These are phyloP conservation scores for Ustilago nuda DNA, from an alignment of 1,284 basidiomycete genomes.

Conservation along the genomic window DNA sequence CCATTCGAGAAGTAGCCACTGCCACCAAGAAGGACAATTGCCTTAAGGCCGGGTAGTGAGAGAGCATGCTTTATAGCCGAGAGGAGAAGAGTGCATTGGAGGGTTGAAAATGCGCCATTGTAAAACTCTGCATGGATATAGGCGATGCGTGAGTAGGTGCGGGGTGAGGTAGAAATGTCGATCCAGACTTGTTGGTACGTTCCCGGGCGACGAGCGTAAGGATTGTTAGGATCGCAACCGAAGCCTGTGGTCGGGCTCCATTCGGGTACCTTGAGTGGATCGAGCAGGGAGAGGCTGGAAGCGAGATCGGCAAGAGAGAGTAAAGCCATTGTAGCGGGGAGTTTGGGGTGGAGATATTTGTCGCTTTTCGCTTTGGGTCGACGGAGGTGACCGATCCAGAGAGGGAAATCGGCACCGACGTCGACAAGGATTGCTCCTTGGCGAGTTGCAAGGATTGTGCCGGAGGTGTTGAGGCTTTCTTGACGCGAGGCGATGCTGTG, in stretches of 20 bases:
- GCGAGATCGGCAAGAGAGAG: conserved; percentile 63
- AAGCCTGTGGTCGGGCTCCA: conserved; percentile 61
- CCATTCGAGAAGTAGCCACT: conserved; percentile 71
- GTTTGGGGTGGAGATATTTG: conserved; percentile 70
- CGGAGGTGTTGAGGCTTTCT: conserved; percentile 48
- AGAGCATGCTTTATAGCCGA: conserved; percentile 70
- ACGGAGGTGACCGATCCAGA: conserved; percentile 72
- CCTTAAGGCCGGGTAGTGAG: conserved; percentile 67
- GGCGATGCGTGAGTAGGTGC: conserved; percentile 52
- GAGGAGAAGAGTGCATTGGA: conserved; percentile 70
- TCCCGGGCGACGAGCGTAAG: conserved; percentile 53
- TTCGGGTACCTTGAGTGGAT: conserved; percentile 65
- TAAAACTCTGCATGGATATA: conserved; percentile 72
- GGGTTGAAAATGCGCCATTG: conserved; percentile 71
- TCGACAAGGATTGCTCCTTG: conserved; percentile 71
- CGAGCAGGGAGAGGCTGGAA: conserved; percentile 45
- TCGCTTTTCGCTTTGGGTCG: conserved; percentile 69
- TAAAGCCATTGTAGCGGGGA: conserved; percentile 70
- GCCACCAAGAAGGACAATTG: conserved; percentile 70
- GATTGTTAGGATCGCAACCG: conserved; percentile 17
- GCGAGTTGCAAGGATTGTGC: conserved; percentile 70
- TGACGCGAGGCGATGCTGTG: conserved; percentile 26
- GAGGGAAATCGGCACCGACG: conserved; percentile 65
- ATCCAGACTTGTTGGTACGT: conserved; percentile 72
- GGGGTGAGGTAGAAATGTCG: conserved; percentile 57